phyloP scores from a whole-genome alignment of 208 protist species.

The Balamuthia mandrillaris region DNA sequence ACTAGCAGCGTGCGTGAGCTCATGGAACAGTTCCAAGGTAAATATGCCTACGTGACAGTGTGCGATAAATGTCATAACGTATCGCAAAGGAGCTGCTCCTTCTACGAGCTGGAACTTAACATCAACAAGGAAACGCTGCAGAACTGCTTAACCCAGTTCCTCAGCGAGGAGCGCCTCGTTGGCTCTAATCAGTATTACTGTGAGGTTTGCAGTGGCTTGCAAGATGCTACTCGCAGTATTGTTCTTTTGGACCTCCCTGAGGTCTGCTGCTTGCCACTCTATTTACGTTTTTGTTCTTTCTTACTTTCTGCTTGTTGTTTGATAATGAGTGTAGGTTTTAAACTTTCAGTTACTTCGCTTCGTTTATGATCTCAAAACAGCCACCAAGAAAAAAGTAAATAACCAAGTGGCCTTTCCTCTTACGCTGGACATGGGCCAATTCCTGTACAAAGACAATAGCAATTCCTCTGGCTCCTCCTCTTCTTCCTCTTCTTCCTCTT shows the following conservation, averaged over 20 bases:
- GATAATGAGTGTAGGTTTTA: neutral
- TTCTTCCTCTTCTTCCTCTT: neutral
- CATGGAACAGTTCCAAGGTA: neutral
- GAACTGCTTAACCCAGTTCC: neutral
- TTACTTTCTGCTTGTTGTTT: neutral
- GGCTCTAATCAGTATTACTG: conserved; percentile 25
- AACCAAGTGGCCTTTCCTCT: conserved; percentile 10
- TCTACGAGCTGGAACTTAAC: conserved; percentile 37
- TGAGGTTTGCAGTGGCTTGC: conserved; percentile 12
- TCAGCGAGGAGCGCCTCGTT: conserved; percentile 3
- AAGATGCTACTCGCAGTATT: conserved; percentile 24
- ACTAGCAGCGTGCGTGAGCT: neutral
- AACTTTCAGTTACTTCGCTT: conserved; percentile 36
- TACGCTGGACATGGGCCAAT: conserved; percentile 26
- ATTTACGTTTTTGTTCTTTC: neutral
- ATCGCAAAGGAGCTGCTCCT: conserved; percentile 10
- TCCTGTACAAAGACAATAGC: no score
- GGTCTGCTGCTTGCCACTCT: no score
- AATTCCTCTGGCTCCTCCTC: no score
- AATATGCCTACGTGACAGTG: conserved; percentile 38
- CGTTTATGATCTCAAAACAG: conserved; percentile 25
- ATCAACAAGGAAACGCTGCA: conserved; percentile 17
- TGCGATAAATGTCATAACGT: conserved; percentile 24
- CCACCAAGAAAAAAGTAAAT: conserved; percentile 2
- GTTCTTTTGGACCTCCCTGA: conserved; percentile 26